Conservation (phyloP, 2,329 filamentous ascomycete species). For the Alternaria hordeiaustralica region DNA sequence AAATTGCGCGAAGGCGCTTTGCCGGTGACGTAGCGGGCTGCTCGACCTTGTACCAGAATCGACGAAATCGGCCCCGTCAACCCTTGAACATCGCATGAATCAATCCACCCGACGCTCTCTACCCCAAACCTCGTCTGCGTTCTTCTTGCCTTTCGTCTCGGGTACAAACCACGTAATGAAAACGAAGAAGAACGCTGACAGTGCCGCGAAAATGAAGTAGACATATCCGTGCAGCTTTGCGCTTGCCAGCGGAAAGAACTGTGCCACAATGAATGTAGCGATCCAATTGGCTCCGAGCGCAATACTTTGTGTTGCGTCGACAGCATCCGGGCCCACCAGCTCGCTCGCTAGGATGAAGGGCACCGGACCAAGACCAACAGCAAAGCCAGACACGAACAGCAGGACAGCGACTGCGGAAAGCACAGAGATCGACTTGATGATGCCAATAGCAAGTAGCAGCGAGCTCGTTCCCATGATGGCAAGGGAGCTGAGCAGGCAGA, state of each 20-base stretch:
- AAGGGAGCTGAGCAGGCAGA: slow-evolving; percentile 81
- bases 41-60: slow-evolving; percentile 70
- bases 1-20: slow-evolving; percentile 67
- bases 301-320: slow-evolving; percentile 90
- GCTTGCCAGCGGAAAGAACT: slow-evolving; percentile 92
- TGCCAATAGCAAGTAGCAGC: slow-evolving; percentile 78
- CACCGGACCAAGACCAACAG: slow-evolving; percentile 87
- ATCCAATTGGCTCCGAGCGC: slow-evolving; percentile 86
- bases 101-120: slow-evolving; percentile 55
- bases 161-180: slow-evolving; percentile 81
- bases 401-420: slow-evolving; percentile 83
- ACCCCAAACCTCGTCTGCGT: slow-evolving; percentile 91
- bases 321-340: slow-evolving; percentile 86
- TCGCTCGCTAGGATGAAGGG: slow-evolving; percentile 94
- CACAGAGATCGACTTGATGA: slow-evolving; percentile 73
- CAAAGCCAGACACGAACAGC: slow-evolving; percentile 87
- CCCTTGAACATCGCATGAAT: background rate
- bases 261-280: slow-evolving; percentile 88
- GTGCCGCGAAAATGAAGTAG: slow-evolving; percentile 86
- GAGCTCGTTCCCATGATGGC: slow-evolving; percentile 83
- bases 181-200: slow-evolving; percentile 71
- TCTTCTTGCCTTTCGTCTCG: slow-evolving; percentile 85
- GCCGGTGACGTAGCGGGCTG: slow-evolving; percentile 92
- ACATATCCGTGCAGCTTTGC: slow-evolving; percentile 79
- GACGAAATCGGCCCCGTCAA: background rate